Percentiles rank a stretch among this genome's conserved stretches.
These are phyloP conservation scores for Ogataea nitratoaversa DNA, from an alignment of 805 yeast genomes.

Conservation along the genomic window DNA sequence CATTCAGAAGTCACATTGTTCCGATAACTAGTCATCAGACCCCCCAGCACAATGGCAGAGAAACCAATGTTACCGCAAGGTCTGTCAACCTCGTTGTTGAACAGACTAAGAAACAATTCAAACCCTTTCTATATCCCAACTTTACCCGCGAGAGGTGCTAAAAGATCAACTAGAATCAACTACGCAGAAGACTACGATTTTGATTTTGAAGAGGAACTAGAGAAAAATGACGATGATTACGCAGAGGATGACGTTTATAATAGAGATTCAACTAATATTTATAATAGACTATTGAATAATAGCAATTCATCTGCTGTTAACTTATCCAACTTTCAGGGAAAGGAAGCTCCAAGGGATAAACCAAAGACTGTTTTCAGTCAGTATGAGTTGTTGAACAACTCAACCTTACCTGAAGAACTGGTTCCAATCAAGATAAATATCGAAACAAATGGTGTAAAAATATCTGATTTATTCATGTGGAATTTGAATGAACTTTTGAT, in stretches of 20 bases:
- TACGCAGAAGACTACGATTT: conserved; percentile 77
- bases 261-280: conserved; percentile 2
- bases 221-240: conserved; percentile 32
- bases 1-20: no score
- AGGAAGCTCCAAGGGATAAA: conserved; percentile 38
- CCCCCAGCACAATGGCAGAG: conserved; percentile 15
- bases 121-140: conserved; percentile 72
- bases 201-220: conserved; percentile 32
- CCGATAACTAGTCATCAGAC: no score
- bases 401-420: conserved; percentile 39
- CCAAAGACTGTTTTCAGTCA: conserved; percentile 31
- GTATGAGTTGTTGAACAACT: conserved; percentile 30
- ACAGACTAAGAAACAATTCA: conserved; percentile 68
- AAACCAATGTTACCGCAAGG: conserved; percentile 64
- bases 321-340: conserved; percentile 32
- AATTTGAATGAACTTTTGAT: conserved; percentile 59
- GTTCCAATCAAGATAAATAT: conserved; percentile 66
- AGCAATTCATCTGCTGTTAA: conserved; percentile 13
- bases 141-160: conserved; percentile 72
- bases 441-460: conserved; percentile 49
- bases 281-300: background rate
- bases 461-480: conserved; percentile 73
- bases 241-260: conserved; percentile 46
- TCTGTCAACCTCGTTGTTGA: conserved; percentile 65
- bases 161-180: conserved; percentile 68